Conservation (phyloP, 345 rosid species). For the Psidium guajava region DNA sequence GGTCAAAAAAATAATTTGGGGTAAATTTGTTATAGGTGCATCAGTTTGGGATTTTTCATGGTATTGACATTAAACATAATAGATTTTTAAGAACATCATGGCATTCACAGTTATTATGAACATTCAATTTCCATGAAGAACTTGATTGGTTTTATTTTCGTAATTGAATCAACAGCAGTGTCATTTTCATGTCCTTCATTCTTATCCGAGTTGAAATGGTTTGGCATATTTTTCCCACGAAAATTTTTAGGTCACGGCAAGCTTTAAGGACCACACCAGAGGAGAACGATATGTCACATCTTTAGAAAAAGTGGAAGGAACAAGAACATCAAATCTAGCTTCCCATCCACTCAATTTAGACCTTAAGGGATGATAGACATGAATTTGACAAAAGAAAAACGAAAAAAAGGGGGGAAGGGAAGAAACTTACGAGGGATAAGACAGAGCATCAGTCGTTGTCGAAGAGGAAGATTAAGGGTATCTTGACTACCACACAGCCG, state of each 20-base stretch:
- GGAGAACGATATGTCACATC: neutral
- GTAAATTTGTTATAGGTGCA: no score
- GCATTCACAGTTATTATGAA: neutral
- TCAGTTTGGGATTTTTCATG: no score
- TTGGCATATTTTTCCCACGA: neutral
- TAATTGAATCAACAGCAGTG: neutral
- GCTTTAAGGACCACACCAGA: neutral
- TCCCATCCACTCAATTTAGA: neutral
- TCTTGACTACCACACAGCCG: slow-evolving; percentile 83
- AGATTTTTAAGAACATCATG: neutral
- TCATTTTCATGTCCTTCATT: neutral
- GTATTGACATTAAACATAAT: neutral
- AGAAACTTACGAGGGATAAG: slow-evolving; percentile 46
- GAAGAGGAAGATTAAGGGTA: slow-evolving; percentile 83
- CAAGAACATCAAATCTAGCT: neutral
- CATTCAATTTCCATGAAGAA: neutral
- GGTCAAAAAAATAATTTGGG: no score
- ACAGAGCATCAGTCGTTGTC: slow-evolving; percentile 79
- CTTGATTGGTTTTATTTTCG: neutral
- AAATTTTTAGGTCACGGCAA: neutral
- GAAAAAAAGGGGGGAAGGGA: neutral
- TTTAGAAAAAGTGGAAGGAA: neutral
- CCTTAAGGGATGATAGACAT: neutral
- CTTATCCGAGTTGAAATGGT: neutral
- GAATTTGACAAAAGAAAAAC: neutral